phyloP scores from a whole-genome alignment of 768 basidiomycete species.

The Pisolithus microcarpus region DNA sequence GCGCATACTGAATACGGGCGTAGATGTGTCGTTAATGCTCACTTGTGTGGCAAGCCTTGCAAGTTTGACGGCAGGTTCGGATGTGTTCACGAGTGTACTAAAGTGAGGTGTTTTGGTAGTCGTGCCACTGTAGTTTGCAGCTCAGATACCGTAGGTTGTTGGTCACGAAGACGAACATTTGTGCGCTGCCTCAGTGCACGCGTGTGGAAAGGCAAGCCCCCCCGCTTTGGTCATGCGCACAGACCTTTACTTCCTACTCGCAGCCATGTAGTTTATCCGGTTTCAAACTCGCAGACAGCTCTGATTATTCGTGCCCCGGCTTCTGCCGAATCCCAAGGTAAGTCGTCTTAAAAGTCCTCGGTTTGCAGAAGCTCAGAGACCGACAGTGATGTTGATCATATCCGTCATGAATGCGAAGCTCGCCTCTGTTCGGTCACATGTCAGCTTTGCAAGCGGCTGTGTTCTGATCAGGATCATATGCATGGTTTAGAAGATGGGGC shows the following conservation, averaged over 20 bases:
- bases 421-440: constrained; percentile 44
- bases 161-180: constrained; percentile 39
- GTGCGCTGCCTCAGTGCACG: constrained; percentile 42
- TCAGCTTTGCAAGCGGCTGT: constrained; percentile 44
- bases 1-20: not conserved
- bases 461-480: constrained; percentile 38
- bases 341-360: not conserved
- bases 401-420: constrained; percentile 39
- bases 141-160: constrained; percentile 25
- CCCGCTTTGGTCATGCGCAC: not conserved
- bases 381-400: constrained; percentile 37
- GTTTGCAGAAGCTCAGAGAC: not conserved
- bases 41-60: constrained; percentile 30
- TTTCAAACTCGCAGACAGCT: constrained; percentile 18
- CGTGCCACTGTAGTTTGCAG: not conserved
- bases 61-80: constrained; percentile 35
- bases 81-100: constrained; percentile 42
- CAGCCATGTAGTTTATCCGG: constrained; percentile 34
- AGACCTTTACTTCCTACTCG: not conserved
- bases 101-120: constrained; percentile 26
- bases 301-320: constrained; percentile 31
- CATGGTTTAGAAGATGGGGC: constrained; percentile 35
- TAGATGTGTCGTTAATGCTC: constrained; percentile 42
- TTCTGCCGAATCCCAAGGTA: constrained; percentile 36
- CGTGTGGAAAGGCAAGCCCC: constrained; percentile 40